A percentile compares a stretch with the other conserved stretches of the same genome.
phyloP scores from a whole-genome alignment of 371 early-diverging fungal genomes.

The Mortierella sp. region DNA sequence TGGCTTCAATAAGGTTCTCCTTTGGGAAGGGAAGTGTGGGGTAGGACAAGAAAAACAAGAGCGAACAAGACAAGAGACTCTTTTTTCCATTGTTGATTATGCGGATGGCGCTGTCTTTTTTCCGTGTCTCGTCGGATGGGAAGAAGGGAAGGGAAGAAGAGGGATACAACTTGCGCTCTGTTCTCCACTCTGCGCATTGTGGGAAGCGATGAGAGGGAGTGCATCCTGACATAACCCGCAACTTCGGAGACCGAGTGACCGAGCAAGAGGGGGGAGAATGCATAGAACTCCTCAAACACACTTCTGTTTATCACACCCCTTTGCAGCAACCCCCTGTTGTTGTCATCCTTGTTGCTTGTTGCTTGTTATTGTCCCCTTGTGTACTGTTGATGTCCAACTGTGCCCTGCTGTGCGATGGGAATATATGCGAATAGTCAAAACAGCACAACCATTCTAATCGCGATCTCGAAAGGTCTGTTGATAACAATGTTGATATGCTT shows the following conservation, averaged over 20 bases:
- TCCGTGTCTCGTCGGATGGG: too few species aligned
- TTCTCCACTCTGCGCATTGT: background rate
- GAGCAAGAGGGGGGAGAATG: background rate
- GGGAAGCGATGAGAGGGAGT: background rate
- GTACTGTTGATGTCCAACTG: background rate
- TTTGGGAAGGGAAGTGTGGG: slow-evolving; percentile 2
- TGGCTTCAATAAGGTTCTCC: background rate
- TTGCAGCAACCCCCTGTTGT: background rate
- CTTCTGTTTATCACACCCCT: background rate
- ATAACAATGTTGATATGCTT: background rate
- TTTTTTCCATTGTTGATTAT: background rate
- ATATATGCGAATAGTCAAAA: background rate
- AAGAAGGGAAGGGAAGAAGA: background rate
- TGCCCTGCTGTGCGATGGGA: slow-evolving; percentile 4
- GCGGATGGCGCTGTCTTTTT: background rate
- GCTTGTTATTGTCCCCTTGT: background rate
- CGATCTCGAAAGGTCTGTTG: background rate
- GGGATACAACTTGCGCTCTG: background rate
- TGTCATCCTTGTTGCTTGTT: background rate
- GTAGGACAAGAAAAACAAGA: slow-evolving; percentile 8
- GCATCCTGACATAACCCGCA: background rate
- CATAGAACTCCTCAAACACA: background rate
- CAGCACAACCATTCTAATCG: background rate
- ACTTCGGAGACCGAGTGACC: background rate
- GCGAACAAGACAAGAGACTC: background rate